phyloP scores from a whole-genome alignment of 73 alveolate genomes.

The Paramecium biaurelia region DNA sequence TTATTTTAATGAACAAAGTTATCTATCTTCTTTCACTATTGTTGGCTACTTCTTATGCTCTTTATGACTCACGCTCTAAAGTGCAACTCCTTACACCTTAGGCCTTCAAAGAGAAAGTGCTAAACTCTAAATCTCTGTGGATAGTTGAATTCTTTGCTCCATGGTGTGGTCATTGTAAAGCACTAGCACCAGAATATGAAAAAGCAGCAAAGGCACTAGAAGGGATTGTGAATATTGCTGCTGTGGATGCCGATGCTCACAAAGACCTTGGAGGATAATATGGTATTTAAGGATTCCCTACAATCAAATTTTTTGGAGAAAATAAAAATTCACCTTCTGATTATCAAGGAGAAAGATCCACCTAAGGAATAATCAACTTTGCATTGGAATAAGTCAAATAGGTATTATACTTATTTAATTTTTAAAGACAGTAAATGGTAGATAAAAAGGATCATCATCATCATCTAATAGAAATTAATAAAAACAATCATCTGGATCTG shows the following conservation, averaged over 20 bases:
- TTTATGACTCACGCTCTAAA: constrained; percentile 74
- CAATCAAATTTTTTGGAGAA: constrained; percentile 91
- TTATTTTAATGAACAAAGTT: constrained; percentile 20
- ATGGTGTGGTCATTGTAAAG: constrained; percentile 98
- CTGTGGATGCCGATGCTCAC: constrained; percentile 88
- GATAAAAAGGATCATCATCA: not conserved
- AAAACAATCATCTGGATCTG: not conserved
- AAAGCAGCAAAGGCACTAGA: constrained; percentile 91
- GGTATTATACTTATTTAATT: constrained; percentile 60
- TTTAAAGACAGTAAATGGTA: constrained; percentile 68
- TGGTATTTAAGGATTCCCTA: constrained; percentile 94
- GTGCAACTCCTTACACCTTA: constrained; percentile 77
- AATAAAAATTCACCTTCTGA: constrained; percentile 80
- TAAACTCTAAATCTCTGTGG: constrained; percentile 86
- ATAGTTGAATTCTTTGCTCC: constrained; percentile 93
- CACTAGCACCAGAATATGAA: constrained; percentile 95
- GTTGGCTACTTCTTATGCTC: constrained; percentile 44
- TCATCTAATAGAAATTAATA: constrained; percentile 8
- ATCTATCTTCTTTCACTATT: not conserved
- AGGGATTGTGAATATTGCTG: constrained; percentile 94
- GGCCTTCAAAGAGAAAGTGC: constrained; percentile 81
- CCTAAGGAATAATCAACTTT: constrained; percentile 81
- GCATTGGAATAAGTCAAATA: constrained; percentile 77
- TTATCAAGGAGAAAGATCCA: constrained; percentile 85
- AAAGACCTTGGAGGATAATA: constrained; percentile 79